A percentile compares a stretch with the other conserved stretches of the same genome.
phyloP scores from a whole-genome alignment of 2,329 filamentous ascomycete genomes.

The Aspergillus ibericus region DNA sequence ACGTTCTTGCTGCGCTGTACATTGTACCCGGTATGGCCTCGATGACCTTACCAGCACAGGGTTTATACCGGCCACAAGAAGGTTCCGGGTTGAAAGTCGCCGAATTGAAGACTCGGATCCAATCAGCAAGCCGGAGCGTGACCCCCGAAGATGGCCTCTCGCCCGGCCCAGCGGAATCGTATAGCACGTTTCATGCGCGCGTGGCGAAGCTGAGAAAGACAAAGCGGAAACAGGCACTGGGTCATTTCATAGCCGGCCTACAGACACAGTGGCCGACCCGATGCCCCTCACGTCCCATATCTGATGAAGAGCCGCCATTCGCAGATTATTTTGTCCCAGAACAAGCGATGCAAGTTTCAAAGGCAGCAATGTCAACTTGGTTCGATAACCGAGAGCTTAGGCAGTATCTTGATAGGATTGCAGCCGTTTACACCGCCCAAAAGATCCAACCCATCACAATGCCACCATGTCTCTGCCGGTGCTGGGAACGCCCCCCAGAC shows the following conservation, averaged over 20 bases:
- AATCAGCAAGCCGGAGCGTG: neutral
- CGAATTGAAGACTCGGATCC: slow-evolving; percentile 2
- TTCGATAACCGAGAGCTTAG: slow-evolving; percentile 26
- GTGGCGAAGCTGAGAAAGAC: slow-evolving; percentile 2
- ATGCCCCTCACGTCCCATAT: slow-evolving; percentile 17
- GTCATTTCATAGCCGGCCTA: slow-evolving; percentile 11
- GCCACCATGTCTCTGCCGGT: neutral
- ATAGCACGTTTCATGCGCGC: slow-evolving; percentile 11
- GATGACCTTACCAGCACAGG: slow-evolving; percentile 10
- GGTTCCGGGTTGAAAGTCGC: neutral
- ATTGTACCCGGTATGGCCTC: slow-evolving; percentile 9
- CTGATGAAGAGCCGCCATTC: slow-evolving; percentile 13
- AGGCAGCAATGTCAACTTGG: slow-evolving; percentile 23
- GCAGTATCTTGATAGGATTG: slow-evolving; percentile 22
- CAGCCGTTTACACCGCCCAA: slow-evolving; percentile 6
- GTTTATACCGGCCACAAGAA: slow-evolving; percentile 9
- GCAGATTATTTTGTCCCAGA: slow-evolving; percentile 17
- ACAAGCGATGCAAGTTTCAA: slow-evolving; percentile 13
- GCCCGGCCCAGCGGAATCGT: slow-evolving; percentile 2
- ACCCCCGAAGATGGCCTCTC: slow-evolving; percentile 14
- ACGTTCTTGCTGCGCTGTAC: slow-evolving; percentile 21
- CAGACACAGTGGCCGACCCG: slow-evolving; percentile 17
- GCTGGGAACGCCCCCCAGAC: neutral
- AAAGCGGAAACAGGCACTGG: slow-evolving; percentile 6
- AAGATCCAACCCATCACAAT: slow-evolving; percentile 6